Base-by-base conservation (phyloP, 164 flowering plant genomes). In the Annona squamosa region DNA sequence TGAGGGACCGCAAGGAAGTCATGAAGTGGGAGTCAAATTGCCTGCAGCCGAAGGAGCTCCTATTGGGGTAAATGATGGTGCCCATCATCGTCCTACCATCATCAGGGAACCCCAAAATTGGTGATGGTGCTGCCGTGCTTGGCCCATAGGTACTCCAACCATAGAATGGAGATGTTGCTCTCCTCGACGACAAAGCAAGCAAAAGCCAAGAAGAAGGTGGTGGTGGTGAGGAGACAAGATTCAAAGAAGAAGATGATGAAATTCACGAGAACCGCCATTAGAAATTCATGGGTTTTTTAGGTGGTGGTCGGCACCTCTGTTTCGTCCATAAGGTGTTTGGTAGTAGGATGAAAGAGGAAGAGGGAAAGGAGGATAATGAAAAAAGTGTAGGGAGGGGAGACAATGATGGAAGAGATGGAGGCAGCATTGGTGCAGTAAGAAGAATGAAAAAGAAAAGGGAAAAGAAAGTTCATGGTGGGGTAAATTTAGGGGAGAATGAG, bases 41-140 rank as follows among this genome's bases (percentile, higher is more conserved):
- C 0, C 69, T 73, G 72, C 91, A 89, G 0, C 87, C 94, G 61
- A 37, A 5, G 13, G 88, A 43, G 5, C 82, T 82, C 65, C 81
- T 82, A 0, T 78, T 46, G 3, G 96, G 96, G 76, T 92, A 94
- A 9, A 84, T 81, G 19, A 92, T 83, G 41, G 88, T 57, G 13
- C 94, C 98, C 4, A 86, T 69, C 87, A 92, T 69, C 65, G 81
- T 84, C 4, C 93, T 97, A 0, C 97, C 98, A 72, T 94, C 92
- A 45, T 87, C 85, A n/a, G 4, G 98, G 98, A 19, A 94, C 72
- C 0, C 98, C 98, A 70, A 94, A 94, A 79, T 94, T 94, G 0
- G 85, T 97, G 4, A 94, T 89, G 0, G 98, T 87, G 18, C 90
- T 80, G 57, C 89, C 98, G 41, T 86, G 90, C 69, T 84, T 87